A percentile compares a stretch with the other conserved stretches of the same genome.
phyloP scores from a whole-genome alignment of 2,329 filamentous ascomycete species.

The Neofusicoccum umdonicola region DNA sequence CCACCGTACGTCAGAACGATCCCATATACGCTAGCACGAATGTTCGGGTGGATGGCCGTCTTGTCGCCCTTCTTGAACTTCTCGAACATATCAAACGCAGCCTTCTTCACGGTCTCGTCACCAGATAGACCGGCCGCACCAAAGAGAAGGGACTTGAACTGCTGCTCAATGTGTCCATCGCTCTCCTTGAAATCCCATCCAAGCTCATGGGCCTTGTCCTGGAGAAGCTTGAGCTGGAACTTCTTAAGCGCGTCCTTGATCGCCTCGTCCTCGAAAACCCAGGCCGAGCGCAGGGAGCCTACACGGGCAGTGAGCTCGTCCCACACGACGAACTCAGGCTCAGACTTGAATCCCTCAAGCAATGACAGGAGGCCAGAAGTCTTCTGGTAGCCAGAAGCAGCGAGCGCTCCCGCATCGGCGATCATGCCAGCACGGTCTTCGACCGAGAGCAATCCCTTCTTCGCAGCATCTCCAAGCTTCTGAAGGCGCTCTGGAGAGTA shows the following conservation, averaged over 20 bases:
- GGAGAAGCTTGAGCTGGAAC: constrained; percentile 77
- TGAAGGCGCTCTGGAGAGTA: constrained; percentile 80
- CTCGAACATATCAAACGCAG: constrained; percentile 85
- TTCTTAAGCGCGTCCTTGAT: constrained; percentile 73
- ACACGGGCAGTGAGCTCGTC: constrained; percentile 83
- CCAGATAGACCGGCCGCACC: constrained; percentile 76
- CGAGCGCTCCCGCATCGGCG: constrained; percentile 84
- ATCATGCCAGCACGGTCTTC: constrained; percentile 92
- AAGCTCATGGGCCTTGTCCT: constrained; percentile 76
- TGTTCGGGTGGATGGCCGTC: constrained; percentile 84
- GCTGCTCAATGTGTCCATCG: constrained; percentile 86
- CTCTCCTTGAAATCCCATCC: constrained; percentile 84
- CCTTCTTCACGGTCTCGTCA: constrained; percentile 73
- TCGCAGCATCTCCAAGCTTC: constrained; percentile 86
- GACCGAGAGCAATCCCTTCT: constrained; percentile 73
- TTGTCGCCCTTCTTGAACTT: constrained; percentile 79
- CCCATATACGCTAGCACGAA: constrained; percentile 80
- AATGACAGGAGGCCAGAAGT: constrained; percentile 85
- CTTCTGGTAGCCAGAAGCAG: constrained; percentile 87
- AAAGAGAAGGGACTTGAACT: constrained; percentile 92
- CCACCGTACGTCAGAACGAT: constrained; percentile 83
- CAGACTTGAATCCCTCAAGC: constrained; percentile 76
- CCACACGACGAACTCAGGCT: constrained; percentile 92
- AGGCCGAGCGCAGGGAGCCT: constrained; percentile 74
- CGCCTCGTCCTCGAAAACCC: constrained; percentile 80